Conservation (phyloP, 139 green algal species). For the Haematococcus sp. region DNA sequence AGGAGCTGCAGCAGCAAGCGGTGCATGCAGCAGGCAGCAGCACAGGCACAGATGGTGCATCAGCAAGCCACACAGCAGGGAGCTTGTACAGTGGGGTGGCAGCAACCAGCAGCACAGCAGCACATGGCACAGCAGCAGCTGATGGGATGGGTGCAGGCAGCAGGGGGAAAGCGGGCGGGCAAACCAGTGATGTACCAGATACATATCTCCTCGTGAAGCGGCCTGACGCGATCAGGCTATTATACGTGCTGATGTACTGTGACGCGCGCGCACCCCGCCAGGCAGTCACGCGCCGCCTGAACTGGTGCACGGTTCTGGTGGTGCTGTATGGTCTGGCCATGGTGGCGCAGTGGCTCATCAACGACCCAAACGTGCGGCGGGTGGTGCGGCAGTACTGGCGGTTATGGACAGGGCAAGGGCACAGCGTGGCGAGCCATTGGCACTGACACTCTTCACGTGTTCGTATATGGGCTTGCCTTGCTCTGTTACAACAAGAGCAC, state of each 20-base stretch:
- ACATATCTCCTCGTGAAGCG: conserved; percentile 35
- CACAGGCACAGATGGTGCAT: too few species aligned
- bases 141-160: too few species aligned
- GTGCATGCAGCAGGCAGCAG: too few species aligned
- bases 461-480: too few species aligned
- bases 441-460: too few species aligned
- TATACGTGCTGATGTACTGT: conserved; percentile 33
- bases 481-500: too few species aligned
- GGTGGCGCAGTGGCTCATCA: conserved; percentile 24
- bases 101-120: background rate
- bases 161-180: too few species aligned
- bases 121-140: background rate
- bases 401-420: background rate
- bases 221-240: conserved; percentile 20
- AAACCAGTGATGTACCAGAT: conserved; percentile 17
- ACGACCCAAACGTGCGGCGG: conserved; percentile 5
- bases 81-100: background rate
- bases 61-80: background rate
- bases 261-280: conserved; percentile 4
- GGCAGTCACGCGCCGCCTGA: background rate
- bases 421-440: too few species aligned
- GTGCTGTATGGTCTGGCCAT: conserved; percentile 26
- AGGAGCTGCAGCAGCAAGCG: background rate
- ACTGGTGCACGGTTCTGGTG: conserved; percentile 28
- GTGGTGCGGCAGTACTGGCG: conserved; percentile 9